Conservation (phyloP, 1,284 basidiomycete species). For the Boletus subluridellus region DNA sequence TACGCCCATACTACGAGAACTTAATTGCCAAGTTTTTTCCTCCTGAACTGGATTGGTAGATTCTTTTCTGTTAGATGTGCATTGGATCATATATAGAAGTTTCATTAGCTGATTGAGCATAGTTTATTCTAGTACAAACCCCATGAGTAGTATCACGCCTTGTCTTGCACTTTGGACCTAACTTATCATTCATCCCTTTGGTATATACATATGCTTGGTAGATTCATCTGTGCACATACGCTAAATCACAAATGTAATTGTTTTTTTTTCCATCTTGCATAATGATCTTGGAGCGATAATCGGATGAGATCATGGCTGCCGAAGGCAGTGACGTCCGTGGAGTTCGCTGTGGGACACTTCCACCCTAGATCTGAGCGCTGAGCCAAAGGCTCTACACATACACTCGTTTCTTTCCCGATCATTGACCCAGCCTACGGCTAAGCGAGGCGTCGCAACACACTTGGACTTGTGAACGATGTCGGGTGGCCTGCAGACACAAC, state of each 20-base stretch:
- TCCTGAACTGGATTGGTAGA: constrained; percentile 70
- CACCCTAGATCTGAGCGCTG: background rate
- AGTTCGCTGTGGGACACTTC: constrained; percentile 4
- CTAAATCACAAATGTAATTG: background rate
- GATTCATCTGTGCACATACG: constrained; percentile 1
- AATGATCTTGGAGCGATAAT: constrained; percentile 18
- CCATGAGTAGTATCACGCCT: background rate
- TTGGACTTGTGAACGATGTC: constrained; percentile 11
- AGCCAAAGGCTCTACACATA: background rate
- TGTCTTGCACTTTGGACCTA: constrained; percentile 5
- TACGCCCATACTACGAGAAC: constrained; percentile 79
- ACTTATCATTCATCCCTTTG: constrained; percentile 14
- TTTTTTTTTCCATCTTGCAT: background rate
- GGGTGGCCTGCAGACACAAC: constrained; percentile 14
- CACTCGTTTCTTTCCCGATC: background rate
- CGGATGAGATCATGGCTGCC: constrained; percentile 3
- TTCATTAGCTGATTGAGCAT: constrained; percentile 3
- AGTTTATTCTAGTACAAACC: background rate
- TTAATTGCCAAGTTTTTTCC: constrained; percentile 88
- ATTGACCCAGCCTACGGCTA: background rate
- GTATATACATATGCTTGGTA: constrained; percentile 1
- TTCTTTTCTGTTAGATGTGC: background rate
- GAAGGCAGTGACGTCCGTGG: background rate
- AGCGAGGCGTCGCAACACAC: background rate
- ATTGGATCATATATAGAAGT: constrained; percentile 6